Evolutionary conservation across 768 basidiomycete species (phyloP).

Genomic region (Boletus bicolor): DNA sequence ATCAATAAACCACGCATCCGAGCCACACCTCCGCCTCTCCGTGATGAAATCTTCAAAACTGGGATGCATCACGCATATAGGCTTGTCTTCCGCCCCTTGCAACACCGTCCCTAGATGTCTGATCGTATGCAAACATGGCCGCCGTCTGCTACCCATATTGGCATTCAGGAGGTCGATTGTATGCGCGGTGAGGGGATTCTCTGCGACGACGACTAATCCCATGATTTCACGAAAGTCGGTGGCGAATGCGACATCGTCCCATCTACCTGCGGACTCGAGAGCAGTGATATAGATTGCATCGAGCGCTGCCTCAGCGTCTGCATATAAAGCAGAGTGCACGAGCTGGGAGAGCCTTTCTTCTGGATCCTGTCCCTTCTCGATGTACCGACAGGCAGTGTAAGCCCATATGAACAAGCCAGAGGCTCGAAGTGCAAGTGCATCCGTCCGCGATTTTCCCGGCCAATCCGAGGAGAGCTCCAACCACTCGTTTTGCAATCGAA

Average conservation of each 20-base stretch:
- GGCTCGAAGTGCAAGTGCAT: slow-evolving; percentile 25
- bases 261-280: slow-evolving; percentile 29
- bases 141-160: slow-evolving; percentile 10
- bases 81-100: slow-evolving; percentile 26
- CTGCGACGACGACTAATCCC: slow-evolving; percentile 29
- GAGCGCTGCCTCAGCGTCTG: slow-evolving; percentile 27
- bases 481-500: slow-evolving; percentile 27
- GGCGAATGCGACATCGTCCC: slow-evolving; percentile 29
- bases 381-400: slow-evolving; percentile 31
- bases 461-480: slow-evolving; percentile 28
- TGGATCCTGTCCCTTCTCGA: slow-evolving; percentile 31
- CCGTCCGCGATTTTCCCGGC: slow-evolving; percentile 23
- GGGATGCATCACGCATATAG: slow-evolving; percentile 33
- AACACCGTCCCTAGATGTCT: slow-evolving; percentile 25
- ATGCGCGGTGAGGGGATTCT: slow-evolving; percentile 24
- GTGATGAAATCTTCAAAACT: slow-evolving; percentile 36
- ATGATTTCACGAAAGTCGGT: slow-evolving; percentile 33
- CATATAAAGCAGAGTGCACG: slow-evolving; percentile 17
- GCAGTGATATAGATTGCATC: slow-evolving; percentile 32
- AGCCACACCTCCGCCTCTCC: slow-evolving; percentile 27
- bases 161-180: slow-evolving; percentile 30
- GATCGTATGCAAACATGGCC: slow-evolving; percentile 31
- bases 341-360: slow-evolving; percentile 29
- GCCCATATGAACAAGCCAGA: slow-evolving; percentile 36
- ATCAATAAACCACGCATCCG: slow-evolving; percentile 31